phyloP scores from a whole-genome alignment of 495 filamentous ascomycete species.

The Talaromyces trachyspermus region DNA sequence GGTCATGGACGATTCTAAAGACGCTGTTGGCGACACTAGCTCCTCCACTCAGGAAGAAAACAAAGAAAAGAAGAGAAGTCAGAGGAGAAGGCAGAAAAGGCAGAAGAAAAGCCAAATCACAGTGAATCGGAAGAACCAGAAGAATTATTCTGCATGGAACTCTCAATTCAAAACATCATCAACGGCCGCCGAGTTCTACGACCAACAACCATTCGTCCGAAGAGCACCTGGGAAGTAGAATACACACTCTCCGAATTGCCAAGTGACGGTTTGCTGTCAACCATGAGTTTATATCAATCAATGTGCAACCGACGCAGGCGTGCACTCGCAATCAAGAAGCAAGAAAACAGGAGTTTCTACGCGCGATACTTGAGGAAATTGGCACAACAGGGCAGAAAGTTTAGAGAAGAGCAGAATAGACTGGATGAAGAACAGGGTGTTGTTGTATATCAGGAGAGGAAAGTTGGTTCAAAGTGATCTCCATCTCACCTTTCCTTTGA shows the following conservation, averaged over 20 bases:
- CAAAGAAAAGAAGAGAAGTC: background rate
- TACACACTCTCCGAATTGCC: constrained; percentile 1
- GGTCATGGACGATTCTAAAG: background rate
- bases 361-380: constrained; percentile 33
- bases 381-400: constrained; percentile 36
- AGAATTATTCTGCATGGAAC: constrained; percentile 54
- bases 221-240: background rate
- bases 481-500: too few relatives aligned
- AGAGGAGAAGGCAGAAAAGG: constrained; percentile 5
- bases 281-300: constrained; percentile 36
- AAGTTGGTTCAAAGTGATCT: background rate
- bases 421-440: constrained; percentile 31
- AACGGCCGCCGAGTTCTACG: constrained; percentile 58
- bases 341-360: constrained; percentile 25
- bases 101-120: constrained; percentile 1
- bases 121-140: background rate
- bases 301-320: constrained; percentile 45
- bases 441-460: constrained; percentile 18
- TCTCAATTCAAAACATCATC: constrained; percentile 65
- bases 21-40: background rate
- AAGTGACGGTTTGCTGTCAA: too few relatives aligned
- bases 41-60: background rate
- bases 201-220: constrained; percentile 27
- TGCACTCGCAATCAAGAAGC: constrained; percentile 27
- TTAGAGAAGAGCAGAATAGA: constrained; percentile 41